Conservation (phyloP, 2,329 filamentous ascomycete genomes). For the Lecanicillium sp. region DNA sequence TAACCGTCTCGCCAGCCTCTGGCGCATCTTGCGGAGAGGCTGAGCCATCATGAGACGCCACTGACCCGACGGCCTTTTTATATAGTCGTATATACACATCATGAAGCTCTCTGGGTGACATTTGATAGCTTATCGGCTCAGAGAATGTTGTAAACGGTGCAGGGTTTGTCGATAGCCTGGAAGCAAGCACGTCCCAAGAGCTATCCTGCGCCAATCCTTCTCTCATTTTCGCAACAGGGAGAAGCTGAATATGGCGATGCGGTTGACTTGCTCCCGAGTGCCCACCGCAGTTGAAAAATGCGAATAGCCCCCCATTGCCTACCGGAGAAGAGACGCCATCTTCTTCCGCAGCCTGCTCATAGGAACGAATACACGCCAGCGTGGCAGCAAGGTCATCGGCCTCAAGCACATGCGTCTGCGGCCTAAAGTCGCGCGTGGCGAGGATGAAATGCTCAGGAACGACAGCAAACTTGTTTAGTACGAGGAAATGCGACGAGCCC, state of each 20-base stretch:
- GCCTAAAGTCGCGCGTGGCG: slow-evolving; percentile 52
- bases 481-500: slow-evolving; percentile 49
- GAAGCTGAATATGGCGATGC: slow-evolving; percentile 63
- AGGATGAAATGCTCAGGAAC: slow-evolving; percentile 66
- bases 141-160: slow-evolving; percentile 39
- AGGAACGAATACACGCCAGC: slow-evolving; percentile 52
- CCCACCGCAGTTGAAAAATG: slow-evolving; percentile 62
- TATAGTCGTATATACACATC: slow-evolving; percentile 40
- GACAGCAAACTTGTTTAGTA: slow-evolving; percentile 69
- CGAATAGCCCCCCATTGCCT: slow-evolving; percentile 37
- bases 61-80: slow-evolving; percentile 31
- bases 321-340: slow-evolving; percentile 6
- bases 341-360: slow-evolving; percentile 20
- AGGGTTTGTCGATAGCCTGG: slow-evolving; percentile 21
- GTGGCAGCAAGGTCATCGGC: slow-evolving; percentile 51
- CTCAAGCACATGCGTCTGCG: slow-evolving; percentile 58
- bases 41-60: slow-evolving; percentile 13
- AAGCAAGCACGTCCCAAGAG: slow-evolving; percentile 42
- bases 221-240: slow-evolving; percentile 56
- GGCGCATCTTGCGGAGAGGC: slow-evolving; percentile 15
- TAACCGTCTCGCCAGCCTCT: slow-evolving; percentile 33
- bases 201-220: slow-evolving; percentile 32
- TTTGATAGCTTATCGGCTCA: slow-evolving; percentile 25
- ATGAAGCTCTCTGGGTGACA: slow-evolving; percentile 28
- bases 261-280: slow-evolving; percentile 65